Base-by-base conservation (phyloP, 768 basidiomycete genomes). In the Mycena galericulata region DNA sequence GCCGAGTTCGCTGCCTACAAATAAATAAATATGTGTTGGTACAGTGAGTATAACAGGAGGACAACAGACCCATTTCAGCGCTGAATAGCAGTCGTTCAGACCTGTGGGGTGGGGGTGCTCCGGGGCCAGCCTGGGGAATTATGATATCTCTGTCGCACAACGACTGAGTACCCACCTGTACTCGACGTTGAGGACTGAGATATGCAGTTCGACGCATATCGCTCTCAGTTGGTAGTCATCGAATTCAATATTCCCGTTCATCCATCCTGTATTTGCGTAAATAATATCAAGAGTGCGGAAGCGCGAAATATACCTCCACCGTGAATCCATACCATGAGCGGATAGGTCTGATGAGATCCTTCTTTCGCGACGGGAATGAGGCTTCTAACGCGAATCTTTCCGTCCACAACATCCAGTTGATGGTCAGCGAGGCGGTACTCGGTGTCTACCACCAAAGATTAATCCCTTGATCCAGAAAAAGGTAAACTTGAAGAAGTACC, bases 281-380 rank as follows among this genome's bases (percentile, higher is more conserved):
- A 12, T 3, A 57, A 57, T 30, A 12, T 18, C 15, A 29, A 7
- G 47, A 8, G 32, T 34, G 9, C 9, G 41, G 41, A n/a, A 27
- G 34, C 26, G 17, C 45, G 14, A n/a, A 30, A 49, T n/a, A 34
- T 60, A 68, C 67, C 69, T 56, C 69, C 69, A 18, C 69, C 69
- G 41, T 71, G 70, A 17, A 67, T 24, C 70, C 70, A 71, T 14
- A 71, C 43, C 54, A 71, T 41, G 34, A 71, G 65, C 14, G 70
- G 70, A 27, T 59, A 67, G 1, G 55, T 71, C 30, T 24, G 17
- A 8, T 34, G 17, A 24, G 54, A 43, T 24, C 47, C 62, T 10
- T 51, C 54, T 18, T 60, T 20, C 22, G 54, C 34, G 41, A 20
- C 17, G 8, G 70, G 70, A 14, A 64, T 26, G 12, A 67, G 55